phyloP scores from a whole-genome alignment of 192 early-diverging fungal species.

The Ambispora gerdemannii region DNA sequence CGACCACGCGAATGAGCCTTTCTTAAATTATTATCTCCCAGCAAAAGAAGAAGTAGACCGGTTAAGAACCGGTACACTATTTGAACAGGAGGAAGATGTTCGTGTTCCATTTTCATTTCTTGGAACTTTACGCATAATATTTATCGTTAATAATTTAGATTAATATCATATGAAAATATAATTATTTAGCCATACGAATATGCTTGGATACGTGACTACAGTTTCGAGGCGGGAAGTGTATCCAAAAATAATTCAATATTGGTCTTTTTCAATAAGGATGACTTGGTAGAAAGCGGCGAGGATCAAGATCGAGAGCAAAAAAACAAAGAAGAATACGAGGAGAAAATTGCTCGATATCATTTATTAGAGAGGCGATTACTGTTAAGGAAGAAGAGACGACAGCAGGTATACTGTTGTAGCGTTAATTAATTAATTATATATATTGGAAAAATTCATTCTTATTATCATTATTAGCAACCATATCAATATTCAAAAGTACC shows the following conservation, averaged over 20 bases:
- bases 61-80: not conserved
- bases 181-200: not conserved
- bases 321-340: not conserved
- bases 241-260: not conserved
- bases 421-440: not conserved
- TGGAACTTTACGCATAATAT: not conserved
- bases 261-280: not conserved
- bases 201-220: slow-evolving; percentile 23
- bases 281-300: no score
- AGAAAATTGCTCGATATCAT: not conserved
- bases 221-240: not conserved
- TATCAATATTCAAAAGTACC: not conserved
- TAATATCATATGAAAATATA: not conserved
- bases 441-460: not conserved
- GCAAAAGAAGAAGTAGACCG: not conserved
- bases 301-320: no score
- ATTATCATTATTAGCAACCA: not conserved
- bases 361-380: not conserved
- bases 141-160: not conserved
- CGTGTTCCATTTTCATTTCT: not conserved
- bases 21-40: slow-evolving; percentile 13
- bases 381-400: not conserved
- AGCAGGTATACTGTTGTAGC: not conserved
- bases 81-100: slow-evolving; percentile 6
- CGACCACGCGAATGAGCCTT: not conserved